These are phyloP conservation scores for Dittrichia graveolens DNA, from an alignment of 129 eudicot species.

Conservation along the genomic window DNA sequence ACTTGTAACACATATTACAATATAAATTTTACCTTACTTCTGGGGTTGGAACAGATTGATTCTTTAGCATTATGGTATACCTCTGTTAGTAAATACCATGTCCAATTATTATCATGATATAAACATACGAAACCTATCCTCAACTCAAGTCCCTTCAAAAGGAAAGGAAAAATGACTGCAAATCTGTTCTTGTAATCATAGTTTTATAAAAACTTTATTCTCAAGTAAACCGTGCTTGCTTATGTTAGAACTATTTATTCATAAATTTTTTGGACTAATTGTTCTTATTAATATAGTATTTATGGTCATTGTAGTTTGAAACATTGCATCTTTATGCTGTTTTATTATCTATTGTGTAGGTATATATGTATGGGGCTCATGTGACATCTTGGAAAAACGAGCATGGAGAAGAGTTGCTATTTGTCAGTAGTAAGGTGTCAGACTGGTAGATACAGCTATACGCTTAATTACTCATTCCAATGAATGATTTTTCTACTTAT, in stretches of 20 bases:
- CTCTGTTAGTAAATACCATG: not conserved
- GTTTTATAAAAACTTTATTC: too few relatives aligned
- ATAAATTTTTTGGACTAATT: constrained; percentile 1
- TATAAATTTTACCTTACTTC: not conserved
- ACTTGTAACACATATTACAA: not conserved
- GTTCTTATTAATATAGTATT: constrained; percentile 2
- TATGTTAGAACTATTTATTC: not conserved
- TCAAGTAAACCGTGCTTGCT: too few relatives aligned
- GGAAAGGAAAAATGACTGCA: too few relatives aligned
- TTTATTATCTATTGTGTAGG: constrained; percentile 40
- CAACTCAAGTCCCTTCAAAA: too few relatives aligned
- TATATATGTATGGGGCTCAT: constrained; percentile 83
- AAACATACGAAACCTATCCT: not conserved
- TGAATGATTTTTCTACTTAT: constrained; percentile 6
- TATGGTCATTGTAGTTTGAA: constrained; percentile 2
- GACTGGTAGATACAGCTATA: constrained; percentile 23
- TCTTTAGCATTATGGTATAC: not conserved
- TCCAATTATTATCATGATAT: constrained; percentile 3
- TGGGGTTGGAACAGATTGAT: not conserved
- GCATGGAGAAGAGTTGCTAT: constrained; percentile 78
- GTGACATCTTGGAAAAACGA: constrained; percentile 95
- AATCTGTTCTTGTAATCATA: too few relatives aligned
- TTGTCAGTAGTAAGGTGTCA: constrained; percentile 79
- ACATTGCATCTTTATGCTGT: constrained; percentile 9
- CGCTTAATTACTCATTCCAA: constrained; percentile 27